phyloP scores from a whole-genome alignment of 257 asterid species.

The Nicotiana sylvestris region DNA sequence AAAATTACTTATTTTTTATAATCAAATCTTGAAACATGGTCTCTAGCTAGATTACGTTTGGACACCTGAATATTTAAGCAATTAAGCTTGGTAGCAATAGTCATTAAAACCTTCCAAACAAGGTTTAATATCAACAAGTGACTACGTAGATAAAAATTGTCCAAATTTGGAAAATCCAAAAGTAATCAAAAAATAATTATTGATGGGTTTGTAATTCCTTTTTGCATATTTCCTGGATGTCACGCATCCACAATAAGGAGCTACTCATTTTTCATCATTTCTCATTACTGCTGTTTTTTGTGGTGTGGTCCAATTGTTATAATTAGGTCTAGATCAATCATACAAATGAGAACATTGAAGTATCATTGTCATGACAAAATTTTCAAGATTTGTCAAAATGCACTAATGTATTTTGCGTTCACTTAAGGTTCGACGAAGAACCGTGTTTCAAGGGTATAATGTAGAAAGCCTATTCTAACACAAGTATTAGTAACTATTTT shows the following conservation, averaged over 20 bases:
- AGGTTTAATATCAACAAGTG: too few species aligned
- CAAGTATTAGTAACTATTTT: fast-evolving
- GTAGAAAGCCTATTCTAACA: fast-evolving
- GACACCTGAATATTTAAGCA: too few species aligned
- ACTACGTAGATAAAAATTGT: not conserved
- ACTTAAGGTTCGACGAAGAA: fast-evolving
- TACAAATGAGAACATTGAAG: not conserved
- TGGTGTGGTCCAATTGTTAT: slow-evolving; percentile 8
- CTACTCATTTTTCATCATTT: not conserved
- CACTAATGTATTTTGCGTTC: not conserved
- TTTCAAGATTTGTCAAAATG: not conserved
- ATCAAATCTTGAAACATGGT: not conserved
- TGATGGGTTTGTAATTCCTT: not conserved
- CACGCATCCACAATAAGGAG: not conserved
- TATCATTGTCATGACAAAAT: not conserved
- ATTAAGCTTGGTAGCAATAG: too few species aligned
- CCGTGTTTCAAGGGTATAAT: too few species aligned
- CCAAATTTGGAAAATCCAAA: not conserved
- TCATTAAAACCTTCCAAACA: too few species aligned
- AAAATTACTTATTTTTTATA: not conserved
- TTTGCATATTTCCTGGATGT: not conserved
- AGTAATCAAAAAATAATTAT: not conserved
- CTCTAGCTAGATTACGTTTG: too few species aligned
- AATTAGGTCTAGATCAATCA: not conserved
- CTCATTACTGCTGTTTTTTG: not conserved